phyloP scores from a whole-genome alignment of 2,329 filamentous ascomycete species.

The Phyllosticta citriasiana region DNA sequence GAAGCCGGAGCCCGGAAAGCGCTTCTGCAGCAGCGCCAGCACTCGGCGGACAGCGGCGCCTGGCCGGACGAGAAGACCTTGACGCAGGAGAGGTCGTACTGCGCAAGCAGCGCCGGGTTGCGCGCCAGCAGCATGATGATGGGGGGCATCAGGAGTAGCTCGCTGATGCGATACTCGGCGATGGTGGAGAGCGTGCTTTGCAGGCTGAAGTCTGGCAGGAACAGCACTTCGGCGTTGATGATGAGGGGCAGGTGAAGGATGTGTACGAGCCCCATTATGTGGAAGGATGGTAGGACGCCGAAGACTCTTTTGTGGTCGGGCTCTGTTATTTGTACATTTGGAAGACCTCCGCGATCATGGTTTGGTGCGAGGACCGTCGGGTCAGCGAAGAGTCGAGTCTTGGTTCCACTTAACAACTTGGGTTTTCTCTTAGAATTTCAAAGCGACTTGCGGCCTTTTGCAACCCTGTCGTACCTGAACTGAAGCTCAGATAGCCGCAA shows the following conservation, averaged over 20 bases:
- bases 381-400: no score
- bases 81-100: constrained; percentile 49
- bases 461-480: constrained; percentile 40
- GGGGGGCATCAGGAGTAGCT: constrained; percentile 50
- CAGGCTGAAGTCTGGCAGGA: constrained; percentile 57
- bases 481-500: constrained; percentile 44
- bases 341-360: constrained; percentile 51
- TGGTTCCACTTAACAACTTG: no score
- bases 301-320: constrained; percentile 41
- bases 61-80: constrained; percentile 50
- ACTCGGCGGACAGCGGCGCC: constrained; percentile 49
- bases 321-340: constrained; percentile 47
- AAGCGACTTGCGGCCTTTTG: constrained; percentile 34
- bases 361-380: constrained; percentile 32
- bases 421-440: not conserved
- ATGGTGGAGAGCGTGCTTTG: constrained; percentile 45
- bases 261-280: constrained; percentile 52
- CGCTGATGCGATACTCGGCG: constrained; percentile 42
- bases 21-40: constrained; percentile 43
- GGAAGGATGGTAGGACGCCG: constrained; percentile 51
- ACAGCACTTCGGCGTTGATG: constrained; percentile 56
- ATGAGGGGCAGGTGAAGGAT: constrained; percentile 52
- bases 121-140: constrained; percentile 52
- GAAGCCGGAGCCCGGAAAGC: constrained; percentile 51
- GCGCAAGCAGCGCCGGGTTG: constrained; percentile 39